These are phyloP conservation scores for Vicia sativa DNA, from an alignment of 306 rosid species.

Conservation along the genomic window DNA sequence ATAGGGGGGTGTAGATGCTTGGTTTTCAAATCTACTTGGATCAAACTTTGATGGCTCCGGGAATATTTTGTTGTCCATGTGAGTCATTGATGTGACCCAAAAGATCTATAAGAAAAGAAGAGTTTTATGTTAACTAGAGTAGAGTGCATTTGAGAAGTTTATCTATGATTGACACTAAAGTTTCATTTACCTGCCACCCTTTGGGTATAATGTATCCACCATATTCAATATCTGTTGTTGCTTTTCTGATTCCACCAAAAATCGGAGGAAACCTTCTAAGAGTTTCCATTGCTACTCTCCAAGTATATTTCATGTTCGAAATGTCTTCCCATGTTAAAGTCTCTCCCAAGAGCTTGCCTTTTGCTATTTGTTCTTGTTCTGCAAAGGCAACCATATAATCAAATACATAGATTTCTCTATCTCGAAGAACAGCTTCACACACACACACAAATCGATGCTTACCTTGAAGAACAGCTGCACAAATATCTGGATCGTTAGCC, in stretches of 20 bases:
- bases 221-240: constrained; percentile 54
- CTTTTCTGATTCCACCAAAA: constrained; percentile 63
- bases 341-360: constrained; percentile 56
- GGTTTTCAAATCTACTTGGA: constrained; percentile 72
- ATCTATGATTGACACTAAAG: neutral
- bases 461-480: constrained; percentile 72
- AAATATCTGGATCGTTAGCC: constrained; percentile 54
- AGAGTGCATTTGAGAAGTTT: constrained; percentile 10
- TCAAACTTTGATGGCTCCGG: constrained; percentile 69
- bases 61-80: constrained; percentile 62
- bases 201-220: constrained; percentile 72
- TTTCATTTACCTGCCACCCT: constrained; percentile 84
- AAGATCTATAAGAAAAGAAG: constrained; percentile 51
- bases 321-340: constrained; percentile 76
- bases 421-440: neutral
- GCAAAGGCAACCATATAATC: constrained; percentile 40
- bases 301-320: constrained; percentile 79
- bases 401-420: neutral
- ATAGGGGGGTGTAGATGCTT: constrained; percentile 59
- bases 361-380: constrained; percentile 75
- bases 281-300: constrained; percentile 79
- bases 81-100: constrained; percentile 71
- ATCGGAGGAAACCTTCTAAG: constrained; percentile 68
- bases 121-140: constrained; percentile 3
- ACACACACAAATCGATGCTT: constrained; percentile 2